Evolutionary conservation across 805 yeast genomes (phyloP), one percentile per base, ranked within the genome.

Genomic region (Sporopachydermia lactativora): DNA sequence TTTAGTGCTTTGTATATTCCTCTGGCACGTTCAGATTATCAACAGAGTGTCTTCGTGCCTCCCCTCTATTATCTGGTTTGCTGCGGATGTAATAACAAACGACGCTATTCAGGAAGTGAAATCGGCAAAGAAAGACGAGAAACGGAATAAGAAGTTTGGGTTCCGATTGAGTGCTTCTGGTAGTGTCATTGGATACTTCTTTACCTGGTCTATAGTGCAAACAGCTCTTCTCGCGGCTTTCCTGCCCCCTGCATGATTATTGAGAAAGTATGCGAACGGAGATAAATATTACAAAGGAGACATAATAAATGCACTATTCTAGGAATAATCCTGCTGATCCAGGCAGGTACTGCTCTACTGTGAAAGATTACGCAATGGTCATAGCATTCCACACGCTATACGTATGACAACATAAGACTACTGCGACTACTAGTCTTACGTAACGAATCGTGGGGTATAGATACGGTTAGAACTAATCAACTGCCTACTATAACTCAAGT

Each of bases 191-290:
- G 49, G 59, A 4, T 81, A 73, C 62, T 60, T 74, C 49, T 47
- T 75, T 4, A 48, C 69, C 1, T 88, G 95, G 94, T 64, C 62
- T 16, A 54, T 77, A 4, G 49, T 76, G 2, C 96, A 88, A 57
- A 70, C 88, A 0, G 70, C 73, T 1, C 60, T 88, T 39, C 88
- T 74, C 60, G 83, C 80, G 4, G 77, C 77, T n/a, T 88, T 83
- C 53, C 63, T 88, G 36, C 97, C 96, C 2, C 97, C 97, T 3
- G 97, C 97, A n/a, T n/a, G n/a, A n/a, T n/a, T n/a, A n/a, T n/a
- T n/a, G n/a, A n/a, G n/a, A n/a, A n/a, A n/a, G n/a, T n/a, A n/a
- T n/a, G n/a, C n/a, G n/a, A n/a, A n/a, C n/a, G n/a, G n/a, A n/a
- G n/a, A n/a, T n/a, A n/a, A n/a, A n/a, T n/a, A n/a, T n/a, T n/a